phyloP scores from a whole-genome alignment of 2,329 filamentous ascomycete species.

The Trichoderma citrinoviride region DNA sequence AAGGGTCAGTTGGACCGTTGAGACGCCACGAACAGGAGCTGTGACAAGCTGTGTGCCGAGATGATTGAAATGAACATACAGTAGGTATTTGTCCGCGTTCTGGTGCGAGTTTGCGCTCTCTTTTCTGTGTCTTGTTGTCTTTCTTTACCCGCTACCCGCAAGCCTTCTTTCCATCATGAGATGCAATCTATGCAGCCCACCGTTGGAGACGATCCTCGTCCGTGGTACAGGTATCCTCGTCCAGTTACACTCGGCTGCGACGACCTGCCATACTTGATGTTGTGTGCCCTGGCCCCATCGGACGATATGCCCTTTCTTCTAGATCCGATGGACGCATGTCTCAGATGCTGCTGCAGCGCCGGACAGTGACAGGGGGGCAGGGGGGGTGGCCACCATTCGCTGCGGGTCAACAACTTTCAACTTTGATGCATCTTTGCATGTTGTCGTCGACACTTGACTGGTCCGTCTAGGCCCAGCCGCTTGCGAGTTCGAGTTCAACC shows the following conservation, averaged over 20 bases:
- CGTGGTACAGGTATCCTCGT: not conserved
- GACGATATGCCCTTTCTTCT: not conserved
- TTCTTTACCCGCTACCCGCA: not conserved
- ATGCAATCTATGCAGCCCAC: not conserved
- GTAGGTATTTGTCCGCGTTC: not conserved
- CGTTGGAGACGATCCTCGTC: not conserved
- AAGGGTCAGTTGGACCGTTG: constrained; percentile 17
- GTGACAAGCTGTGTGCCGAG: not conserved
- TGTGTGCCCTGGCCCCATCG: not conserved
- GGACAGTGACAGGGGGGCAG: not conserved
- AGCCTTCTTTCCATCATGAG: not conserved
- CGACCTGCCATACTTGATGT: not conserved
- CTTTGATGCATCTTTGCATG: no score
- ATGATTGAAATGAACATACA: not conserved
- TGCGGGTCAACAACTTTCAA: constrained; percentile 1
- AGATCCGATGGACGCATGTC: constrained; percentile 18
- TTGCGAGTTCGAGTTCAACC: no score
- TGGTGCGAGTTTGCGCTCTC: not conserved
- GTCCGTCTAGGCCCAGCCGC: no score
- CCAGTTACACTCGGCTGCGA: not conserved
- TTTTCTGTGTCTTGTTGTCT: no score
- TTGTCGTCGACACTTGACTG: no score
- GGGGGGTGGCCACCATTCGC: not conserved
- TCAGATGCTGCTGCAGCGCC: not conserved
- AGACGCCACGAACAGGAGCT: not conserved